Base-by-base conservation (phyloP, 1,139 yeast species). In the Suhomyces bribrorum region DNA sequence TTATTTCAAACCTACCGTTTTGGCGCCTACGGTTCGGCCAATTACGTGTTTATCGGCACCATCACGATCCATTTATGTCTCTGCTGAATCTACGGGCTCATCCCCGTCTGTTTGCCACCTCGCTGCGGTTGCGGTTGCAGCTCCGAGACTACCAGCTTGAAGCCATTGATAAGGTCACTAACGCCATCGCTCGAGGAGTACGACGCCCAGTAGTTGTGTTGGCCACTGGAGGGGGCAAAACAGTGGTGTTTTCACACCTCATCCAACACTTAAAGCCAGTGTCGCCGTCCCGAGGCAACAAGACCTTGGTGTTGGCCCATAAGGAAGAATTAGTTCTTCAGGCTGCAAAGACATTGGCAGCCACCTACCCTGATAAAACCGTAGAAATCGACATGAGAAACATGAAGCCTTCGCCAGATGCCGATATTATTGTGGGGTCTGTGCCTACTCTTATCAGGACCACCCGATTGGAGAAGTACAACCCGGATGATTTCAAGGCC, bases 221-320 rank as follows among this genome's bases (percentile, higher is more conserved):
- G 35, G 96, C 97, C 5, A 92, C 97, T 0, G 98, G 98, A 0
- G 94, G 96, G 13, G 98, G 97, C 2, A 90, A 90, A 52, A 90
- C 97, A 0, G 88, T 89, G 13, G 82, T 90, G 1, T 87, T 90
- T 55, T 69, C 92, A 2, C 79, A 79, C 49, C 54, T 89, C 32
- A 74, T 88, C 5, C 71, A 77, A 0, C 59, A 65, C 28, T 62
- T 87, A 11, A 50, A 59, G 7, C 70, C 78, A 0, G 54, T 59
- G 7, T 15, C 41, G 1, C 42, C 51, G 0, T 28, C 36, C 1
- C 42, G 54, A 22, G 82, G 84, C 1, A 54, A 63, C 24, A 77
- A 77, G 50, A 71, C 84, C 0, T 61, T 90, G 43, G 79, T 90
- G 2, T 60, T 90, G 17, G 96, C 89, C 0, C 97, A 90, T 54